Base-by-base conservation (phyloP, 1,139 yeast species). In the Taphrina flavorubra region DNA sequence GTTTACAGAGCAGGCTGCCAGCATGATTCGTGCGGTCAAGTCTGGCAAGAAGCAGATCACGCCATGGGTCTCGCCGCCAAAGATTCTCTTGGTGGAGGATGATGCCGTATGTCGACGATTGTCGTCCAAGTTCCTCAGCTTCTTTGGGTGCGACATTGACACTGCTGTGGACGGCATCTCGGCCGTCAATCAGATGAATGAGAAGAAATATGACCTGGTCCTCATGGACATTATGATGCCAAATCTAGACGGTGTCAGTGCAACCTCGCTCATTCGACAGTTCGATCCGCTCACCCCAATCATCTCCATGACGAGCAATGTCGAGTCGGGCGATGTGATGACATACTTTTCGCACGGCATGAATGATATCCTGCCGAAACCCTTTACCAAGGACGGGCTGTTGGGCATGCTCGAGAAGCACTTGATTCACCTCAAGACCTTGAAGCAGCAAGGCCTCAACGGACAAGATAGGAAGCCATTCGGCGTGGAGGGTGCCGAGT, bases 151-250 rank as follows among this genome's bases (percentile, higher is more conserved):
- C 78, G 87, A 91, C 39, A 97, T 92, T 3, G 94, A 95, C 58
- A 91, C 91, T 37, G 97, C 92, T 0, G 89, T 92, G 18, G 97
- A 92, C 79, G 99, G 99, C 0, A 79, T 92, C 36, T 88, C 90
- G 57, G 97, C 97, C 1, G 91, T 94, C 63, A 85, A 87, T 44
- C 88, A 89, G 0, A 87, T 90, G 61, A 96, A 90, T 76, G 71
- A 73, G 10, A 56, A 72, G 6, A 69, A 68, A 37, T 69, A 67
- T 42, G 97, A 92, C 77, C 80, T 92, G 70, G 96, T 92, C 0
- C 80, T 92, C 67, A 91, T 92, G 96, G 97, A 92, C 78, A 90
- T 90, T 67, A 96, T 92, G 34, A 89, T 92, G 94, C 97, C 97
- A 1, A 90, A 90, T 76, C 80, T 92, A 68, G 97, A 92, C 77